These are phyloP conservation scores for Monosporascus sp. DNA, from an alignment of 2,329 filamentous ascomycete species.

Conservation along the genomic window DNA sequence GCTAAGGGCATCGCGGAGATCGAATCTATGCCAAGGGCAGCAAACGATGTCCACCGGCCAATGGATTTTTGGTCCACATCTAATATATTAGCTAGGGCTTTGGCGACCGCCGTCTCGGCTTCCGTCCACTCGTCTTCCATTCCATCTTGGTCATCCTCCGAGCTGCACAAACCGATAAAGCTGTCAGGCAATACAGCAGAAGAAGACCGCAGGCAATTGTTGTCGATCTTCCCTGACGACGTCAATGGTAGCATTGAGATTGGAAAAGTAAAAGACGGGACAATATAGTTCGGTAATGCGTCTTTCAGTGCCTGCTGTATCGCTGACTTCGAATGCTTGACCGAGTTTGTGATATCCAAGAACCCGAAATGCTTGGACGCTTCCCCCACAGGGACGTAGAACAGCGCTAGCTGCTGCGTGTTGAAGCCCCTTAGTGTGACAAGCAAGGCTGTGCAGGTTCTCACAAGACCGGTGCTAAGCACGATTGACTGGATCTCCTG, in stretches of 20 bases:
- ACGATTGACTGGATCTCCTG: conserved; percentile 67
- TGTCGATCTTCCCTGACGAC: conserved; percentile 70
- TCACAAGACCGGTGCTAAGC: conserved; percentile 44
- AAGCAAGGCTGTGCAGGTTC: conserved; percentile 62
- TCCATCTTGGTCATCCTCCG: conserved; percentile 25
- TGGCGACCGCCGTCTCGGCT: conserved; percentile 52
- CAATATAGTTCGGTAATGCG: conserved; percentile 69
- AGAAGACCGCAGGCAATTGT: conserved; percentile 41
- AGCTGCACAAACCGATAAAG: conserved; percentile 35
- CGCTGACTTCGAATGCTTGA: conserved; percentile 28
- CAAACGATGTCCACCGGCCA: conserved; percentile 64
- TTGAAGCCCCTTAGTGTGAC: conserved; percentile 34
- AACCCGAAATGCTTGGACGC: conserved; percentile 26
- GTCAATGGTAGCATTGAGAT: conserved; percentile 67
- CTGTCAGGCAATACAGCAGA: conserved; percentile 43
- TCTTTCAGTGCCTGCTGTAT: conserved; percentile 53
- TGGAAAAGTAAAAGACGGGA: conserved; percentile 70
- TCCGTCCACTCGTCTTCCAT: conserved; percentile 42
- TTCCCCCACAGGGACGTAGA: conserved; percentile 52
- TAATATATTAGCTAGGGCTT: conserved; percentile 48
- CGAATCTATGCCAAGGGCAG: conserved; percentile 76
- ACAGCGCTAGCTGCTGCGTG: conserved; percentile 58
- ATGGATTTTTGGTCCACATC: conserved; percentile 42
- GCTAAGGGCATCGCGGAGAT: conserved; percentile 73
- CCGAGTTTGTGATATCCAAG: conserved; percentile 30